These are phyloP conservation scores for Trypanosoma vivax DNA, from an alignment of 208 protist species.

Conservation along the genomic window DNA sequence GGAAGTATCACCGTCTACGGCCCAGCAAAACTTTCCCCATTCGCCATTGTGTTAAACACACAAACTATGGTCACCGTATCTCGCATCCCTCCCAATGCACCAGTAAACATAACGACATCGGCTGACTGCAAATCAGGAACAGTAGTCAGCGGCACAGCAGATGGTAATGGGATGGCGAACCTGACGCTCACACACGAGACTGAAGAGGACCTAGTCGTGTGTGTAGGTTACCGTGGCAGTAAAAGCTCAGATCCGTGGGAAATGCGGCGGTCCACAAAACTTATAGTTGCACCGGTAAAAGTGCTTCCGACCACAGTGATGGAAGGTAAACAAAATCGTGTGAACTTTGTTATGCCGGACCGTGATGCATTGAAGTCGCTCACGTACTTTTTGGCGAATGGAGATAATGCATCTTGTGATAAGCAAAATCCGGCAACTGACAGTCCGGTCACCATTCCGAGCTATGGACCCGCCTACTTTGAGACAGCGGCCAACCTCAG, in stretches of 20 bases:
- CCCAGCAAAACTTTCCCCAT: conserved; percentile 24
- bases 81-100: conserved; percentile 25
- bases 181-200: conserved; percentile 10
- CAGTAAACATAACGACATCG: conserved; percentile 20
- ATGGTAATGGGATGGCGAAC: conserved; percentile 21
- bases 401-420: not conserved
- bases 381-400: conserved; percentile 15
- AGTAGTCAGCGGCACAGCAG: conserved; percentile 25
- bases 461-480: conserved; percentile 6
- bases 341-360: conserved; percentile 41
- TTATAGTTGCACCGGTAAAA: conserved; percentile 19
- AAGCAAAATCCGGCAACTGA: not conserved
- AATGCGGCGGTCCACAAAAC: conserved; percentile 10
- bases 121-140: conserved; percentile 5
- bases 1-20: conserved; percentile 42
- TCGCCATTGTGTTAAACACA: conserved; percentile 28
- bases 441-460: not conserved
- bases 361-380: conserved; percentile 21
- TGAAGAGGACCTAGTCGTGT: conserved; percentile 25
- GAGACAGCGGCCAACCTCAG: not conserved
- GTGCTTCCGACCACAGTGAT: conserved; percentile 27
- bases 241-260: not conserved
- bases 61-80: conserved; percentile 23
- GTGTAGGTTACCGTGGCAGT: conserved; percentile 48
- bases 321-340: conserved; percentile 16